phyloP scores from a whole-genome alignment of 768 basidiomycete species.

The Tricholoma terreum region DNA sequence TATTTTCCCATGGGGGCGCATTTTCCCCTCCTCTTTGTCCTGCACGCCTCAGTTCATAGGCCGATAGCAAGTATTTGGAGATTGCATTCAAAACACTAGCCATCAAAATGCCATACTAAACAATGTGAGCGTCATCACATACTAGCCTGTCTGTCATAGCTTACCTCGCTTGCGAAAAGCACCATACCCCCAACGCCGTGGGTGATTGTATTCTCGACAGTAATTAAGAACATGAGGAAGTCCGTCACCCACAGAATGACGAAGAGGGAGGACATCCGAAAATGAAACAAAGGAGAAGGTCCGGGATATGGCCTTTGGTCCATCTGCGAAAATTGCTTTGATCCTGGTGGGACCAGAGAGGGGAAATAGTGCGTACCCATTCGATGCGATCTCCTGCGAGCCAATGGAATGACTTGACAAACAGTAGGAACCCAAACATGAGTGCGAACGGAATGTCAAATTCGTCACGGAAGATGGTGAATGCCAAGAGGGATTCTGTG shows the following conservation, averaged over 20 bases:
- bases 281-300: constrained; percentile 77
- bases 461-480: constrained; percentile 96
- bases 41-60: constrained; percentile 80
- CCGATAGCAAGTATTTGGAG: constrained; percentile 78
- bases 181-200: constrained; percentile 89
- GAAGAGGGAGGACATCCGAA: constrained; percentile 77
- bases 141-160: constrained; percentile 14
- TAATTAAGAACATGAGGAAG: constrained; percentile 71
- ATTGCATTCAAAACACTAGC: constrained; percentile 76
- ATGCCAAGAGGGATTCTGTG: constrained; percentile 92
- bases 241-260: constrained; percentile 73
- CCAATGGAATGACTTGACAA: constrained; percentile 99
- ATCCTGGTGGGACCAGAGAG: background rate
- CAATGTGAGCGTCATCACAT: background rate
- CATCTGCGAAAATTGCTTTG: constrained; percentile 63
- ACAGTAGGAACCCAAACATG: constrained; percentile 93
- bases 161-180: constrained; percentile 90
- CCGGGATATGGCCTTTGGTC: constrained; percentile 92
- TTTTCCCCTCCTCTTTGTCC: constrained; percentile 76
- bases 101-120: constrained; percentile 84
- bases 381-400: constrained; percentile 92
- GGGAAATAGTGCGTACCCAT: constrained; percentile 57
- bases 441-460: constrained; percentile 90
- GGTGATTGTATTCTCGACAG: constrained; percentile 75
- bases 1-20: constrained; percentile 93